These are phyloP conservation scores for Collybia nuda DNA, from an alignment of 768 basidiomycete species.

Conservation along the genomic window DNA sequence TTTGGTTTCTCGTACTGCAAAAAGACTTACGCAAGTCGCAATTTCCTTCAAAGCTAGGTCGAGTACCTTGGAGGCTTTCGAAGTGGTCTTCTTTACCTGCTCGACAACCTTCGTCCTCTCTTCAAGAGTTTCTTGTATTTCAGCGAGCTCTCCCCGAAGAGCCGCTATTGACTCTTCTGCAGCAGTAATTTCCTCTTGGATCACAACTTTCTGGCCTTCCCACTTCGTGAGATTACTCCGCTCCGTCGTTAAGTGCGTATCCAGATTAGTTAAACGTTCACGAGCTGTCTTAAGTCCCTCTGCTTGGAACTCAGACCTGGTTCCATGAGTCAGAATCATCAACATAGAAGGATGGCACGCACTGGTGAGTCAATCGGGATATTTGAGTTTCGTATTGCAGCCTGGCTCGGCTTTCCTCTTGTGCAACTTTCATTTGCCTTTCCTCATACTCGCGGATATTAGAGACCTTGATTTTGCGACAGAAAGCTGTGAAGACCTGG, in stretches of 20 bases:
- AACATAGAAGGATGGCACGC: constrained; percentile 18
- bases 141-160: constrained; percentile 62
- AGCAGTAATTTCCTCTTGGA: constrained; percentile 59
- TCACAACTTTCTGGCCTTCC: constrained; percentile 50
- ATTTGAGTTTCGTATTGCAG: constrained; percentile 85
- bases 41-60: constrained; percentile 94
- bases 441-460: constrained; percentile 95
- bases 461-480: constrained; percentile 70
- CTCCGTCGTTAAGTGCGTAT: constrained; percentile 52
- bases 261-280: constrained; percentile 60
- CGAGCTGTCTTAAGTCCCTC: constrained; percentile 68
- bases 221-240: constrained; percentile 50
- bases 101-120: constrained; percentile 76
- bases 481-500: constrained; percentile 75
- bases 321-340: constrained; percentile 5
- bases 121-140: constrained; percentile 63
- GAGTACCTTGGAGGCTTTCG: constrained; percentile 70
- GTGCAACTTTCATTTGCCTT: constrained; percentile 82
- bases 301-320: constrained; percentile 77
- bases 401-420: constrained; percentile 84
- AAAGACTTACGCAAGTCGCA: constrained; percentile 58
- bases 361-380: constrained; percentile 85
- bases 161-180: constrained; percentile 54
- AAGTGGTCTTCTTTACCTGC: constrained; percentile 67
- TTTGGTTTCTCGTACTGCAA: neutral